Conservation (phyloP, 176 grass and related monocot genomes). For the Areca catechu region DNA sequence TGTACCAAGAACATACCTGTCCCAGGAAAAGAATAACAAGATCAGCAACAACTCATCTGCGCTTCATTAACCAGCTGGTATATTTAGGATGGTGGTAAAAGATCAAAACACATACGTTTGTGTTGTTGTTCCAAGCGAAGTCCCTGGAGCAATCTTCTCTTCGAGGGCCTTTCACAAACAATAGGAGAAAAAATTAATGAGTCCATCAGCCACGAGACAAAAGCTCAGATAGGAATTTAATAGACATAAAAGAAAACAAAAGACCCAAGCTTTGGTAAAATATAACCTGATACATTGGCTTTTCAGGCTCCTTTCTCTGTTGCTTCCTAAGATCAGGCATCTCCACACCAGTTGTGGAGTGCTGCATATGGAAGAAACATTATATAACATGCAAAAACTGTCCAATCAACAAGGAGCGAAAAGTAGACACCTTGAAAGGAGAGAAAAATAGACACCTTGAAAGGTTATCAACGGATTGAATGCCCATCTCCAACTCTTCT, state of each 20-base stretch:
- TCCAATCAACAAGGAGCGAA: neutral
- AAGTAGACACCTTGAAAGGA: constrained; percentile 35
- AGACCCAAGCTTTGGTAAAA: neutral
- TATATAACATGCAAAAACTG: neutral
- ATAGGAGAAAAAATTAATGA: too few relatives aligned
- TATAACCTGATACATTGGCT: constrained; percentile 68
- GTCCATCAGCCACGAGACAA: too few relatives aligned
- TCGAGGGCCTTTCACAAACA: constrained; percentile 40
- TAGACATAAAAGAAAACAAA: neutral
- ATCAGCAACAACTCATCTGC: neutral
- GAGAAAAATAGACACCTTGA: constrained; percentile 35
- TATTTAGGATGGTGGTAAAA: too few relatives aligned
- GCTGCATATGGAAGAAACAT: constrained; percentile 30
- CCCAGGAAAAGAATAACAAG: constrained; percentile 9
- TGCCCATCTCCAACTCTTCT: constrained; percentile 73
- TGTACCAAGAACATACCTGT: constrained; percentile 65
- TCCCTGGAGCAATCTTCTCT: constrained; percentile 55
- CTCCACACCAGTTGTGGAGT: constrained; percentile 94
- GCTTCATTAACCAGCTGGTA: too few relatives aligned
- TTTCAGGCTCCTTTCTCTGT: constrained; percentile 91
- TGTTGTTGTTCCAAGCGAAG: constrained; percentile 42
- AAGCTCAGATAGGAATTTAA: neutral
- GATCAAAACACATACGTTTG: constrained; percentile 39
- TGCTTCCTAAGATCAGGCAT: constrained; percentile 92
- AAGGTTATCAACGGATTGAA: constrained; percentile 75